These are phyloP conservation scores for Licmophora abbreviata DNA, from an alignment of 108 stramenopile genomes.

Conservation along the genomic window DNA sequence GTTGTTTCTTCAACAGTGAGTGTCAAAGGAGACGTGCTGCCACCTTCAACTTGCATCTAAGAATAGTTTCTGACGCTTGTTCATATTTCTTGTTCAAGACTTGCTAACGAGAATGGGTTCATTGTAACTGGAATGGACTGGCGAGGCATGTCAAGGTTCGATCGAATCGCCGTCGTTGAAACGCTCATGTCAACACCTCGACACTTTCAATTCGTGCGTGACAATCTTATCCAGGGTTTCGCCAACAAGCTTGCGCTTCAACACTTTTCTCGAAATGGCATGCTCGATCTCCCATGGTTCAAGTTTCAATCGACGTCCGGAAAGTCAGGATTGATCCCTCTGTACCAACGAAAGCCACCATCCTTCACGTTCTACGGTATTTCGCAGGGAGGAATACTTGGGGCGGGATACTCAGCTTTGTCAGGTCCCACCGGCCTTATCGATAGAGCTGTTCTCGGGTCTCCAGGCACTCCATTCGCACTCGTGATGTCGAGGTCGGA, in stretches of 20 bases:
- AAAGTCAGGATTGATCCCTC: background rate
- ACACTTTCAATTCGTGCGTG: constrained; percentile 29
- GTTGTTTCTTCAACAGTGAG: constrained; percentile 46
- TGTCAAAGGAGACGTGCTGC: constrained; percentile 26
- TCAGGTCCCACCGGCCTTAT: constrained; percentile 32
- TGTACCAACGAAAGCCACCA: background rate
- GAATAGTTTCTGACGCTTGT: constrained; percentile 17
- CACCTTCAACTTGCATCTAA: constrained; percentile 34
- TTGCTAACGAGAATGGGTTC: constrained; percentile 56
- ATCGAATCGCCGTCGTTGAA: constrained; percentile 42
- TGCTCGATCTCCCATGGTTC: constrained; percentile 20
- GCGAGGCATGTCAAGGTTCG: constrained; percentile 62
- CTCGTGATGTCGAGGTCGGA: constrained; percentile 47
- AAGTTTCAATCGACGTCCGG: constrained; percentile 4
- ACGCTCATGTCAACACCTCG: constrained; percentile 27
- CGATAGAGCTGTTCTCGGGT: constrained; percentile 51
- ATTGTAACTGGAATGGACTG: constrained; percentile 56
- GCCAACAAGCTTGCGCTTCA: constrained; percentile 46
- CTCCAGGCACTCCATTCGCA: constrained; percentile 69
- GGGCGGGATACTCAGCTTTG: constrained; percentile 49
- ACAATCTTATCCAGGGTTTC: constrained; percentile 56
- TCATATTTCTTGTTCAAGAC: background rate
- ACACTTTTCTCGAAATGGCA: constrained; percentile 30
- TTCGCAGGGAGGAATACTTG: constrained; percentile 71
- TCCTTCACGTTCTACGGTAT: constrained; percentile 62